Conservation (phyloP, 2,329 filamentous ascomycete genomes). For the Fusarium piperis region DNA sequence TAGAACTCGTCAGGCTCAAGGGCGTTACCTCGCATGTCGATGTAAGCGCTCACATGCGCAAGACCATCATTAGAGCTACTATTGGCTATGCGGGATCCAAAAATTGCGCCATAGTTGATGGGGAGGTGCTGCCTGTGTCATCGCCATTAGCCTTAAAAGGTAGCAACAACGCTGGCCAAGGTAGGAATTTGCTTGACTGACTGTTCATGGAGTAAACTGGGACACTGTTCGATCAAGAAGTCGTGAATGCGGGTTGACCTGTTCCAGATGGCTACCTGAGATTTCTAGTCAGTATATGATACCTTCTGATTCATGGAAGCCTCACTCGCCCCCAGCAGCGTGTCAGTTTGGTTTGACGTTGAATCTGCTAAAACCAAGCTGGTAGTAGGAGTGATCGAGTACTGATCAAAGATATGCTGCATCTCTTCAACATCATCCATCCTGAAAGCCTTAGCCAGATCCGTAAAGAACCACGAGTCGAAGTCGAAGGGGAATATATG, state of each 20-base stretch:
- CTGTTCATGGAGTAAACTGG: not conserved
- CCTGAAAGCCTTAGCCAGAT: not conserved
- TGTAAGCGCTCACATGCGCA: not conserved
- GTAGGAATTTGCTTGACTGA: not conserved
- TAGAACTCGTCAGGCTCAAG: not conserved
- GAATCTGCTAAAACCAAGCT: not conserved
- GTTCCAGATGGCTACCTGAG: not conserved
- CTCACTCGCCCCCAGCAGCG: not conserved
- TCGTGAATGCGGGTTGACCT: not conserved
- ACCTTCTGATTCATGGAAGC: not conserved
- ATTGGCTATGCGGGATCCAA: too few species aligned
- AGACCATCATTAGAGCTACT: too few species aligned
- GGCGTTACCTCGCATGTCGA: not conserved
- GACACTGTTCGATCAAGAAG: not conserved
- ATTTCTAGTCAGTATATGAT: not conserved
- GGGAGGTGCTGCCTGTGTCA: not conserved
- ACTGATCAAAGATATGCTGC: not conserved
- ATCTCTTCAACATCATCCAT: not conserved
- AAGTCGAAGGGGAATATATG: not conserved
- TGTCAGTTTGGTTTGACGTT: not conserved
- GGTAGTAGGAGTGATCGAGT: not conserved
- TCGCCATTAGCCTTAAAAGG: not conserved
- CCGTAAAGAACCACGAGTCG: not conserved
- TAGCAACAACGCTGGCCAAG: not conserved
- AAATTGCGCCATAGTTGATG: not conserved